Conservation (phyloP, 106 monocot species). For the Phalaenopsis aphrodite region DNA sequence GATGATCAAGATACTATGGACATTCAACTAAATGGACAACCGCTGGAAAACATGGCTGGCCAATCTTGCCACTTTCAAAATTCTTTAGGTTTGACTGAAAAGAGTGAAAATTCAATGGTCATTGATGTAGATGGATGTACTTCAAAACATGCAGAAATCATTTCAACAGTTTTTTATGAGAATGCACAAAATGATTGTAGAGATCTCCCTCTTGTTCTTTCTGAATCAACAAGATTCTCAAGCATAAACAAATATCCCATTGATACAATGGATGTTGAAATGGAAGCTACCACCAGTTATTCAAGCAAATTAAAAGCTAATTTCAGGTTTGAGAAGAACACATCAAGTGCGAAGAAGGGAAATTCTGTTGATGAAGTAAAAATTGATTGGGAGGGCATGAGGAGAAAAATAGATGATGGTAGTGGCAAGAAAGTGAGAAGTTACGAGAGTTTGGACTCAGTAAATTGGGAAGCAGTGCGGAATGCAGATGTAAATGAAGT, state of each 20-base stretch:
- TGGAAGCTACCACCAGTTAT: background rate
- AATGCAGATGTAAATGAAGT: constrained; percentile 46
- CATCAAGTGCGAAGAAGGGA: constrained; percentile 5
- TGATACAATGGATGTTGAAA: background rate
- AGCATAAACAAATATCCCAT: background rate
- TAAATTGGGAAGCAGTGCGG: constrained; percentile 76
- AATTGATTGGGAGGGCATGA: constrained; percentile 25
- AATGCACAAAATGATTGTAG: background rate
- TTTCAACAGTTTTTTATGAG: background rate
- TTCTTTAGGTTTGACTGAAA: background rate
- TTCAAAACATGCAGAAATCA: background rate
- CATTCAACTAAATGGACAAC: background rate
- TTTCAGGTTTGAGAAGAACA: constrained; percentile 3
- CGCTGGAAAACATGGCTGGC: background rate
- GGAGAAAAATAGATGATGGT: constrained; percentile 6
- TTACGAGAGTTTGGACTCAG: constrained; percentile 40
- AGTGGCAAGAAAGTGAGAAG: constrained; percentile 14
- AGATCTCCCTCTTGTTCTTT: background rate
- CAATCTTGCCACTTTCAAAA: background rate
- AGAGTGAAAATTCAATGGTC: background rate
- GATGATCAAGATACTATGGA: constrained; percentile 8
- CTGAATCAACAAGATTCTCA: constrained; percentile 1
- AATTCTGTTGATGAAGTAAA: constrained; percentile 11
- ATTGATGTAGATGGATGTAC: constrained; percentile 2
- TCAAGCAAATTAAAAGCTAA: background rate